Conservation (phyloP, 495 filamentous ascomycete species). For the Xeromyces bisporus region DNA sequence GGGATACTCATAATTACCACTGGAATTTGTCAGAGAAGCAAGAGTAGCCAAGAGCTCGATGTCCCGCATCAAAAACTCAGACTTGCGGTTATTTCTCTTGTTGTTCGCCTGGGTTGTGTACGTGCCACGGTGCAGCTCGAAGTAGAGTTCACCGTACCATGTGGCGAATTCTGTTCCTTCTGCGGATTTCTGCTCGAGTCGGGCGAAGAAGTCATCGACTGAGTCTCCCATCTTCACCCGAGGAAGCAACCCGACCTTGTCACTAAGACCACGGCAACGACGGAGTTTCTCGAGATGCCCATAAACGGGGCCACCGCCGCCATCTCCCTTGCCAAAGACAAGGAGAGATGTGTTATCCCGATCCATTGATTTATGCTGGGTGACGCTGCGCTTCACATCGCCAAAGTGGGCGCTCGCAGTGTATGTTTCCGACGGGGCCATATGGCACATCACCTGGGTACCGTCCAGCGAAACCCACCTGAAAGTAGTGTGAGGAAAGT, state of each 20-base stretch:
- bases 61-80: conserved; percentile 71
- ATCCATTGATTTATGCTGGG: conserved; percentile 89
- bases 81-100: conserved; percentile 78
- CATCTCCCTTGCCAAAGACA: conserved; percentile 91
- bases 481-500: conserved; percentile 95
- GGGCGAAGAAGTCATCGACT: conserved; percentile 92
- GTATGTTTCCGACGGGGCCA: conserved; percentile 88
- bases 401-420: conserved; percentile 91
- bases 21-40: conserved; percentile 50
- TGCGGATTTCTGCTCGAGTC: conserved; percentile 52
- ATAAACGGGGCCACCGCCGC: conserved; percentile 89
- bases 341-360: conserved; percentile 75
- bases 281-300: conserved; percentile 87
- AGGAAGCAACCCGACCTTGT: conserved; percentile 67
- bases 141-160: conserved; percentile 97
- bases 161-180: conserved; percentile 70
- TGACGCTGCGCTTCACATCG: conserved; percentile 77
- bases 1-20: conserved; percentile 58
- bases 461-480: conserved; percentile 94
- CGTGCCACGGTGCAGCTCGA: conserved; percentile 88
- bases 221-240: conserved; percentile 78
- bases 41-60: conserved; percentile 79
- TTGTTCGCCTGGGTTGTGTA: conserved; percentile 97
- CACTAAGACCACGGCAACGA: conserved; percentile 83
- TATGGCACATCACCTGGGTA: conserved; percentile 92